Conservation (phyloP, 495 filamentous ascomycete genomes). For the Neurospora sp. region DNA sequence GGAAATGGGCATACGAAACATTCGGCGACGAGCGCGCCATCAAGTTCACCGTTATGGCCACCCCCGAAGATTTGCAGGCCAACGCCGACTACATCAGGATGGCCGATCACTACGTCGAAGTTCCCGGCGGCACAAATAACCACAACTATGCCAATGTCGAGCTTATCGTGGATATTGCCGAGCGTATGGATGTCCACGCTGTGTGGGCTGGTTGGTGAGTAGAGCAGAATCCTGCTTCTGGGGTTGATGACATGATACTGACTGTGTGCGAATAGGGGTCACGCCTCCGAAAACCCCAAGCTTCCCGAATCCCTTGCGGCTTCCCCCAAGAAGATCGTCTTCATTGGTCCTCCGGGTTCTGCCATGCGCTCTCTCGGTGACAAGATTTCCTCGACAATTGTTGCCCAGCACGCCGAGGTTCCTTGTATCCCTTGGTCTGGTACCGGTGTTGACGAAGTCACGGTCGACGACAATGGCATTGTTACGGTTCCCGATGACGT, state of each 20-base stretch:
- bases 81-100: slow-evolving; percentile 99
- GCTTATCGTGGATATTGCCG: slow-evolving; percentile 97
- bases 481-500: slow-evolving; percentile 83
- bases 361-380: slow-evolving; percentile 98
- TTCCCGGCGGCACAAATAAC: slow-evolving; percentile 99
- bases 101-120: slow-evolving; percentile 99
- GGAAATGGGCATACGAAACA: slow-evolving; percentile 99
- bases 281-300: slow-evolving; percentile 97
- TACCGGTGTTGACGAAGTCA: slow-evolving; percentile 75
- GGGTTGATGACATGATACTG: neutral
- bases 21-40: slow-evolving; percentile 97
- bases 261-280: slow-evolving; percentile 53
- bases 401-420: slow-evolving; percentile 92
- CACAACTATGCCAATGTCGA: slow-evolving; percentile 99
- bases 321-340: slow-evolving; percentile 95
- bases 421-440: slow-evolving; percentile 99
- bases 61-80: slow-evolving; percentile 93
- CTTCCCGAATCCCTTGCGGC: slow-evolving; percentile 91
- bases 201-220: slow-evolving; percentile 95
- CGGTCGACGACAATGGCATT: slow-evolving; percentile 69
- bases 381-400: slow-evolving; percentile 99
- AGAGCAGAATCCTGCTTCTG: slow-evolving; percentile 15
- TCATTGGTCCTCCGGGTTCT: slow-evolving; percentile 94
- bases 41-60: slow-evolving; percentile 99
- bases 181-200: slow-evolving; percentile 95